phyloP scores from a whole-genome alignment of 1,284 basidiomycete species.

The Cryptococcus sp. region DNA sequence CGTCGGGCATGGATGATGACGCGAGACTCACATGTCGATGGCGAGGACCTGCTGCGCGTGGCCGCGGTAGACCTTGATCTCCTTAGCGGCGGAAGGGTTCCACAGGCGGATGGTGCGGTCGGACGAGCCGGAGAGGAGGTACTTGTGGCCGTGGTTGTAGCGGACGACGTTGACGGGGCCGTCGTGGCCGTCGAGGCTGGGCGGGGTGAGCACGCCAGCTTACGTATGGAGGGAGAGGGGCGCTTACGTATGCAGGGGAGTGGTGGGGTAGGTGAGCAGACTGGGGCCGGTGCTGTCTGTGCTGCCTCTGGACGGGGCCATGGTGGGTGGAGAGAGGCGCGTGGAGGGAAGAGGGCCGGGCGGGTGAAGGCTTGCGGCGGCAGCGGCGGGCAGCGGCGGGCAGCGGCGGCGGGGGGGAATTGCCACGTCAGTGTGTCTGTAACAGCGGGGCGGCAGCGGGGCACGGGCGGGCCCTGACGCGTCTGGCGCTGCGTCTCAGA shows the following conservation, averaged over 20 bases:
- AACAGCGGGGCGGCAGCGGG: too few relatives aligned
- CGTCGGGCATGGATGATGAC: background rate
- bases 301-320: constrained; percentile 22
- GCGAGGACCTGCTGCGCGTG: constrained; percentile 94
- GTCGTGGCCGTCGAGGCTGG: constrained; percentile 57
- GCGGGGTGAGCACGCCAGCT: background rate
- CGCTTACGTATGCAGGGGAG: constrained; percentile 31
- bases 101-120: constrained; percentile 86
- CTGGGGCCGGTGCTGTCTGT: background rate
- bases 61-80: constrained; percentile 84
- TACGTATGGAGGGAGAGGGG: background rate
- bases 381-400: too few relatives aligned
- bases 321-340: too few relatives aligned
- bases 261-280: constrained; percentile 23
- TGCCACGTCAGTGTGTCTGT: too few relatives aligned
- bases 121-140: constrained; percentile 84
- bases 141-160: constrained; percentile 82
- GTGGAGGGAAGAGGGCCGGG: too few relatives aligned
- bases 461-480: too few relatives aligned
- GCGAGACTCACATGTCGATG: constrained; percentile 68
- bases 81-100: constrained; percentile 78
- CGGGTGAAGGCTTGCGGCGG: too few relatives aligned
- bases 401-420: too few relatives aligned
- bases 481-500: too few relatives aligned
- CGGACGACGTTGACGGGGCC: constrained; percentile 78